phyloP scores from a whole-genome alignment of 2,329 filamentous ascomycete genomes.

The Fusarium sp. region DNA sequence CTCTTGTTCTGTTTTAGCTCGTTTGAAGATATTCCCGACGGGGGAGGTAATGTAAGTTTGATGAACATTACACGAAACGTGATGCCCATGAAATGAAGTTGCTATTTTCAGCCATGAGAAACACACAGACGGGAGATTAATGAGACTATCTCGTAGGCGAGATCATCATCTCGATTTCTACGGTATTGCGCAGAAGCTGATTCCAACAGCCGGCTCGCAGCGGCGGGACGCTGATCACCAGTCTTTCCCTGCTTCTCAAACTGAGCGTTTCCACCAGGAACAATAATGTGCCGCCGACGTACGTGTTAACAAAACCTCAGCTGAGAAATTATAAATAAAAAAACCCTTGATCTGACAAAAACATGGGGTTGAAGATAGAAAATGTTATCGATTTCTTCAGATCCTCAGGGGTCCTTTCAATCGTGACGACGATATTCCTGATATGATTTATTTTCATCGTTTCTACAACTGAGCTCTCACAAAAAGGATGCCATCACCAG shows the following conservation, averaged over 20 bases:
- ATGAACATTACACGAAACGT: neutral
- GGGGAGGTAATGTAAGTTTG: constrained; percentile 13
- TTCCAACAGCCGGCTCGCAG: constrained; percentile 9
- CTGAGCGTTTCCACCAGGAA: constrained; percentile 9
- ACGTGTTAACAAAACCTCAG: neutral
- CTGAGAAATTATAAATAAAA: neutral
- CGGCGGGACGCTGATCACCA: constrained; percentile 30
- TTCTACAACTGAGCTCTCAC: constrained; percentile 11
- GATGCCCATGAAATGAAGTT: neutral
- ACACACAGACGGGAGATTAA: neutral
- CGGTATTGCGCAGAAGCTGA: constrained; percentile 3
- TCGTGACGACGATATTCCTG: neutral
- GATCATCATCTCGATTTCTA: constrained; percentile 18
- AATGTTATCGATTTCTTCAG: neutral
- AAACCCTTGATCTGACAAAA: neutral
- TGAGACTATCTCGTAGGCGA: constrained; percentile 34
- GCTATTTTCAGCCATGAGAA: constrained; percentile 35
- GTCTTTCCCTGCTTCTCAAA: constrained; percentile 26
- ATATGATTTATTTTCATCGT: constrained; percentile 5
- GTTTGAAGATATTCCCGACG: constrained; percentile 24
- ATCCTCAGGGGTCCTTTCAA: constrained; percentile 3
- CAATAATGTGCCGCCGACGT: constrained; percentile 20
- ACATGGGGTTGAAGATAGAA: neutral
- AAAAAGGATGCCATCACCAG: constrained; percentile 29
- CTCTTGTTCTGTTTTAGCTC: constrained; percentile 17